Evolutionary conservation across 768 basidiomycete species (phyloP), one percentile per base, ranked within the genome.

Genomic region (Piloderma croceum): DNA sequence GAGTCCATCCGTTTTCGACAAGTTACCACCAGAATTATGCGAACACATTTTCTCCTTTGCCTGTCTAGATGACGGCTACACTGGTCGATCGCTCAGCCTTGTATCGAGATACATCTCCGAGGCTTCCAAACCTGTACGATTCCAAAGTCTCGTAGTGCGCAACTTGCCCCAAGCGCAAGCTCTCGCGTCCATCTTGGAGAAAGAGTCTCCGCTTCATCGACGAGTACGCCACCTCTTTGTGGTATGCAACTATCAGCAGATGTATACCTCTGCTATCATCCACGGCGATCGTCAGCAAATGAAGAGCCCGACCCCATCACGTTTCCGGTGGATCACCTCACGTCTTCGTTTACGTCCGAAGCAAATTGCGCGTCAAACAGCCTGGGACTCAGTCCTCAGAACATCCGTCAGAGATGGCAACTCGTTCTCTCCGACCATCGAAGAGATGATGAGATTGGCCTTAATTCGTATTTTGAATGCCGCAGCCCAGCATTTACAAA

Each of bases 51-150:
- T 68, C 45, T 41, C 38, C 17, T 48, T 56, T 11, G 63, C 67
- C 3, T 69, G 67, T 51, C 53, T 54, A 18, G 65, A 67, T 43
- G 50, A 55, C 24, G 64, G 65, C 25, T 37, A 36, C 5, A 65
- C 65, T 5, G 66, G 64, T 7, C 60, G 64, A 11, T 53, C 65
- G 7, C 56, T 67, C 10, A 59, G 65, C 22, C 57, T 61, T 22
- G 63, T 65, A 23, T 68, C 66, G 19, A 47, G 47, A 25, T 52
- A 45, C 45, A 51, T 64, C 43, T 44, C 48, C 39, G 43, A 54
- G 11, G 34, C 49, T 3, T 64, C 65, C 3, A 38, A 42, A 21
- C 49, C 39, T 11, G 48, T 48, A 41, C 56, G 53, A 36, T 47
- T 58, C 22, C 62, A 62, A 21, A 63, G 59, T 18, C 42, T 66